Conservation (phyloP, 1,284 basidiomycete species). For the Meira nashicola region DNA sequence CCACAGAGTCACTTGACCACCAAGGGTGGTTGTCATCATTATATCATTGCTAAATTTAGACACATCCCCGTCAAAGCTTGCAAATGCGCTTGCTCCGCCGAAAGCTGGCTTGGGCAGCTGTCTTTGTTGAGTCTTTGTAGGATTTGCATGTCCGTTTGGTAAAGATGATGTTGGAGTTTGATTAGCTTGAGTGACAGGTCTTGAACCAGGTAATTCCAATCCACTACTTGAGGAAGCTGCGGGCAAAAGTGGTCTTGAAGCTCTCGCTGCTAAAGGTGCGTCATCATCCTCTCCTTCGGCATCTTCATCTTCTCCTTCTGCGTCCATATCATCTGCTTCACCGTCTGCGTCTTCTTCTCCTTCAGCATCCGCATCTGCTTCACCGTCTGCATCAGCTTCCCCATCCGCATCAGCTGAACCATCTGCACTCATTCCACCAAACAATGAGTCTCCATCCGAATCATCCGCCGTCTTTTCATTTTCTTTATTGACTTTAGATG, state of each 20-base stretch:
- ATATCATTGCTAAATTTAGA: conserved; percentile 70
- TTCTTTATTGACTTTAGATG: background rate
- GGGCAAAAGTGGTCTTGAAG: conserved; percentile 14
- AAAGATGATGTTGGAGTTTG: background rate
- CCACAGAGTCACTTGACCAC: conserved; percentile 88
- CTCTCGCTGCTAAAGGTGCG: conserved; percentile 20
- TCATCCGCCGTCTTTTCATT: conserved; percentile 12
- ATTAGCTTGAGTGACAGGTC: background rate
- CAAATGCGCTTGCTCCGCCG: conserved; percentile 33
- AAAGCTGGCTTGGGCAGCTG: conserved; percentile 39
- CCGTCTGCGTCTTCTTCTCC: conserved; percentile 15
- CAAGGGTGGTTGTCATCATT: conserved; percentile 81
- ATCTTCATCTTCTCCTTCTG: conserved; percentile 28
- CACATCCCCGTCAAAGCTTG: conserved; percentile 46
- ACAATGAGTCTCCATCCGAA: conserved; percentile 37
- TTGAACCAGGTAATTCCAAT: background rate
- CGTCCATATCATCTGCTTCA: conserved; percentile 17
- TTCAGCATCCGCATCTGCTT: conserved; percentile 21
- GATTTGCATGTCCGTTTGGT: background rate
- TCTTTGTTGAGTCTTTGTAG: background rate
- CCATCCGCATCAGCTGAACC: conserved; percentile 18
- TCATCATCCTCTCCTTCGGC: conserved; percentile 27
- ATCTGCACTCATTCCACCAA: conserved; percentile 22
- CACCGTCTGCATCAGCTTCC: conserved; percentile 15
- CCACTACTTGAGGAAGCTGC: conserved; percentile 4